Conservation (phyloP, 2,329 filamentous ascomycete genomes). For the Colletotrichum salicis region DNA sequence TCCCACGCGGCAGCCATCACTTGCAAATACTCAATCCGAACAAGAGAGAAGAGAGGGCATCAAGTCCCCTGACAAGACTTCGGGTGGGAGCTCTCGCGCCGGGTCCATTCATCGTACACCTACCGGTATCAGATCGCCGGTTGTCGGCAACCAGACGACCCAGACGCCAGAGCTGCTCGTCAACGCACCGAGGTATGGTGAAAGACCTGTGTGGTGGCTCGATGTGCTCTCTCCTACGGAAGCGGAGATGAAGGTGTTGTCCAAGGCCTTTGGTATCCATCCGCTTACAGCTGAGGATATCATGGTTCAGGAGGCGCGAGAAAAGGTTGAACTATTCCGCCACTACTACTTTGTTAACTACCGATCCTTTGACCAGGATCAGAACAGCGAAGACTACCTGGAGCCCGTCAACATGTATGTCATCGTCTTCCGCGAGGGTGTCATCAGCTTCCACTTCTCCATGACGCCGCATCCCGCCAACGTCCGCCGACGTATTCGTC, state of each 20-base stretch:
- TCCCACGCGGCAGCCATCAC: conserved; percentile 58
- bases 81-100: conserved; percentile 44
- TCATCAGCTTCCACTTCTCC: conserved; percentile 97
- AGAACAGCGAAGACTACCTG: conserved; percentile 86
- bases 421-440: conserved; percentile 93
- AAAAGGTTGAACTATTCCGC: conserved; percentile 97
- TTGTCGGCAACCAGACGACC: conserved; percentile 40
- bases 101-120: conserved; percentile 62
- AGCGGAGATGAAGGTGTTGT: conserved; percentile 92
- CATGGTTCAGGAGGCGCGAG: conserved; percentile 94
- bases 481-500: conserved; percentile 90
- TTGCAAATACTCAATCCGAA: conserved; percentile 44
- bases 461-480: conserved; percentile 96
- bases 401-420: conserved; percentile 98
- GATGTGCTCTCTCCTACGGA: conserved; percentile 93
- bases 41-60: conserved; percentile 43
- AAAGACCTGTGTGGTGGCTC: conserved; percentile 95
- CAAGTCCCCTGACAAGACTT: conserved; percentile 44
- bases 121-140: conserved; percentile 52
- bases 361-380: conserved; percentile 95
- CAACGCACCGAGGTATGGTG: conserved; percentile 72
- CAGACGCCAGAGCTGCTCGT: conserved; percentile 45
- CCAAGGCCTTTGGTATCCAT: conserved; percentile 94
- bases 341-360: conserved; percentile 99
- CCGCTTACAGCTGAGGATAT: conserved; percentile 96